Conservation (phyloP, 2,329 filamentous ascomycete species). For the Beauveria pseudobassiana region DNA sequence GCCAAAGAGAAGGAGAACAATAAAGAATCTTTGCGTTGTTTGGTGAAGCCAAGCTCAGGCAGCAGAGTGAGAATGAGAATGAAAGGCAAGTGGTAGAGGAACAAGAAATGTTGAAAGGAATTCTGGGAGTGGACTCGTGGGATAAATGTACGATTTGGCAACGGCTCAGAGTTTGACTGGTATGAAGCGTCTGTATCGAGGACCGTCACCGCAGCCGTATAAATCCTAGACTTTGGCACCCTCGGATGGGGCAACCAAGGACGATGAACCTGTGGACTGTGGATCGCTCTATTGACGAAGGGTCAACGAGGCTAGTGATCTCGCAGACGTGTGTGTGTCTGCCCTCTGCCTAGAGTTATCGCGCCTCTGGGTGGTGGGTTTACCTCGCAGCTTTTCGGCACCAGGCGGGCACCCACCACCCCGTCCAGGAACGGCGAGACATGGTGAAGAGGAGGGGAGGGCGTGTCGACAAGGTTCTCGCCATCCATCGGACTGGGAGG, state of each 20-base stretch:
- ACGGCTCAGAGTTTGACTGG: conserved; percentile 28
- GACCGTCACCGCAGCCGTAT: conserved; percentile 26
- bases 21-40: neutral
- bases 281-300: conserved; percentile 10
- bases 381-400: neutral
- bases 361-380: neutral
- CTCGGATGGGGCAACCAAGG: conserved; percentile 19
- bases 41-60: neutral
- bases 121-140: conserved; percentile 36
- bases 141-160: conserved; percentile 33
- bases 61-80: conserved; percentile 11
- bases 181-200: conserved; percentile 26
- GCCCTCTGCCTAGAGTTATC: neutral
- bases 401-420: neutral
- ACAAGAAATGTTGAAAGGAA: conserved; percentile 38
- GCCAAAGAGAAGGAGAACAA: conserved; percentile 5
- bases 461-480: neutral
- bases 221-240: conserved; percentile 29
- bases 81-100: conserved; percentile 27
- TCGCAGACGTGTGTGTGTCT: neutral
- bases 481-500: neutral
- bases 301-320: conserved; percentile 7
- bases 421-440: conserved; percentile 7
- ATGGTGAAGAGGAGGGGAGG: conserved; percentile 11
- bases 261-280: conserved; percentile 15